These are phyloP conservation scores for Phyllosticta citriasiana DNA, from an alignment of 2,329 filamentous ascomycete species.

Conservation along the genomic window DNA sequence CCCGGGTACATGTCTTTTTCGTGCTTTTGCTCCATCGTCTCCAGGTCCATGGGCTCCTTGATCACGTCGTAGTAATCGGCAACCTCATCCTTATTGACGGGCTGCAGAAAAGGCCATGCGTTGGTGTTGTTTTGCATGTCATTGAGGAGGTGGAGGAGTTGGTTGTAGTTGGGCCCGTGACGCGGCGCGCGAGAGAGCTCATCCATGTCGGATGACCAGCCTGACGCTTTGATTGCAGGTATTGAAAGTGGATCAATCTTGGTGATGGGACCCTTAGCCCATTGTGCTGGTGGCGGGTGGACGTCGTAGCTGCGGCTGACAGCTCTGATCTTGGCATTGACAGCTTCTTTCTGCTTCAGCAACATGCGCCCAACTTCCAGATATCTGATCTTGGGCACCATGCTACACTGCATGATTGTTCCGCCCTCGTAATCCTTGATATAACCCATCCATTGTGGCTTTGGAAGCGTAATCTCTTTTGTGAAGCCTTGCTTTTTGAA, in stretches of 20 bases:
- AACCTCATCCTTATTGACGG: constrained; percentile 91
- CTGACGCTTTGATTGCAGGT: constrained; percentile 76
- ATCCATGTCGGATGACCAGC: constrained; percentile 98
- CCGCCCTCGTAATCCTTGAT: constrained; percentile 99
- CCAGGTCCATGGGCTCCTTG: constrained; percentile 92
- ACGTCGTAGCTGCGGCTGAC: constrained; percentile 83
- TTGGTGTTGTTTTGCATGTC: constrained; percentile 89
- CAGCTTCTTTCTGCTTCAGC: constrained; percentile 91
- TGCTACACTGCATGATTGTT: constrained; percentile 98
- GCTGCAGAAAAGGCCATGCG: constrained; percentile 89
- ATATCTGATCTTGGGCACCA: constrained; percentile 91
- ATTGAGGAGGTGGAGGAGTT: constrained; percentile 83
- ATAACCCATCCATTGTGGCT: constrained; percentile 94
- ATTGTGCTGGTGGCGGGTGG: constrained; percentile 75
- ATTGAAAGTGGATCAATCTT: constrained; percentile 79
- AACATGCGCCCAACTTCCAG: constrained; percentile 89
- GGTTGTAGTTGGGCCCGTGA: constrained; percentile 92
- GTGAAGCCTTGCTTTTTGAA: constrained; percentile 99
- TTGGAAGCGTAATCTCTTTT: constrained; percentile 91
- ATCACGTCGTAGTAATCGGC: constrained; percentile 99
- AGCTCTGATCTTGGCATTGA: constrained; percentile 87
- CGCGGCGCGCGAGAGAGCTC: constrained; percentile 88
- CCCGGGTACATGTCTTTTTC: constrained; percentile 86
- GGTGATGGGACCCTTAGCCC: constrained; percentile 52
- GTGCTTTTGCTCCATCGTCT: constrained; percentile 91